Conservation (phyloP, 2,329 filamentous ascomycete genomes). For the Stachybotrys echinatus region DNA sequence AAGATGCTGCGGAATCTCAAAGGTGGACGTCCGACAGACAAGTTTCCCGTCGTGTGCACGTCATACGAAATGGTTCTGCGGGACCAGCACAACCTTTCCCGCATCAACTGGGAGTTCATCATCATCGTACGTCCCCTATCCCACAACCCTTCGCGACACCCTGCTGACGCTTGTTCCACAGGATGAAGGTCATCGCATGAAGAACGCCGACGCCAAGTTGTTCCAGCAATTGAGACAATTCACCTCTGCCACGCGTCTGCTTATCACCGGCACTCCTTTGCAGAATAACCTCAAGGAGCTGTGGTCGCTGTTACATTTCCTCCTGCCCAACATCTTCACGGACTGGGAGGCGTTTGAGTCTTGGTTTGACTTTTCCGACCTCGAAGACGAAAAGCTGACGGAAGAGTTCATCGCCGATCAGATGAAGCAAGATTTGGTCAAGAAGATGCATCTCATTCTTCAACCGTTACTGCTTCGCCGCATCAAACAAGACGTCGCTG, state of each 20-base stretch:
- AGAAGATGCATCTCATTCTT: conserved; percentile 87
- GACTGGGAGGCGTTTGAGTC: conserved; percentile 88
- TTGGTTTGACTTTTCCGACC: conserved; percentile 95
- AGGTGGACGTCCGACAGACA: conserved; percentile 48
- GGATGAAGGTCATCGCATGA: conserved; percentile 96
- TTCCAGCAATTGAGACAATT: conserved; percentile 88
- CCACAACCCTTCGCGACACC: not conserved
- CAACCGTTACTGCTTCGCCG: conserved; percentile 86
- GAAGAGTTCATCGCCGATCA: conserved; percentile 76
- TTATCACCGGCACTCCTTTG: conserved; percentile 91
- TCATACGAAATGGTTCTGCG: conserved; percentile 95
- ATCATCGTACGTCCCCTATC: conserved; percentile 62
- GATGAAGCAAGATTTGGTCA: conserved; percentile 44
- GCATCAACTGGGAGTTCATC: conserved; percentile 94
- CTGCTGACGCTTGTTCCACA: conserved; percentile 19
- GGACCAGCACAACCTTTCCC: conserved; percentile 73
- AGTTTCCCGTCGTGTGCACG: conserved; percentile 89
- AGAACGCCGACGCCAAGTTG: conserved; percentile 90
- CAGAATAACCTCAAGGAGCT: conserved; percentile 95
- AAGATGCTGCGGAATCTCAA: conserved; percentile 65
- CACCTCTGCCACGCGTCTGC: conserved; percentile 79
- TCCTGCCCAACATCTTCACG: conserved; percentile 88
- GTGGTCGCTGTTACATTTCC: conserved; percentile 91
- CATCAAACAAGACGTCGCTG: conserved; percentile 90
- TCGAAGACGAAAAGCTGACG: conserved; percentile 76